Conservation (phyloP, 225 moss, liverwort and hornwort species). For the Straminergon stramineum region DNA sequence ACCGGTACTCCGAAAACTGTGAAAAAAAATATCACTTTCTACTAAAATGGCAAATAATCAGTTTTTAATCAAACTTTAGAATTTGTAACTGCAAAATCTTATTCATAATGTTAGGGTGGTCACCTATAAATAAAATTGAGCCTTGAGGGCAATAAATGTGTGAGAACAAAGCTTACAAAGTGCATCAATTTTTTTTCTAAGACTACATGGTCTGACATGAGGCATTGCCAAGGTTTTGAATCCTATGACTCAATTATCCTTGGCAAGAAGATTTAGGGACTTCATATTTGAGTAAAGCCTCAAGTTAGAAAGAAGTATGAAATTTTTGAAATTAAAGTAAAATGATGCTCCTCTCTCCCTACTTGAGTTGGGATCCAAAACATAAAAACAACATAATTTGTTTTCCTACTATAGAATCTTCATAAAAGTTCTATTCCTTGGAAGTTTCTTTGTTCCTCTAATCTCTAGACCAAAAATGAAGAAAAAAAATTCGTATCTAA, state of each 20-base stretch:
- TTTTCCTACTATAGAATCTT: neutral
- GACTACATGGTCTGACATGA: neutral
- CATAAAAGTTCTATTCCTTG: too few species aligned
- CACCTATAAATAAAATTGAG: neutral
- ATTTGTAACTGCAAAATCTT: neutral
- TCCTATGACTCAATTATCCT: neutral
- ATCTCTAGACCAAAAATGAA: rapidly evolving
- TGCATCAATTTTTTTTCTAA: neutral
- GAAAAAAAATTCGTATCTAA: neutral
- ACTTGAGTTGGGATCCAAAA: neutral
- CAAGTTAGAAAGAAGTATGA: too few species aligned
- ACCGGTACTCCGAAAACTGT: neutral
- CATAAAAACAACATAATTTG: neutral
- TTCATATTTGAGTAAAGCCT: neutral
- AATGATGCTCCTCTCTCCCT: too few species aligned
- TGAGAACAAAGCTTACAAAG: neutral
- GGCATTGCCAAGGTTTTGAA: neutral
- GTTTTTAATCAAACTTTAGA: neutral
- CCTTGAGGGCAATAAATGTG: neutral
- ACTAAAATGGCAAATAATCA: neutral
- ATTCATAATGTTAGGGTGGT: neutral
- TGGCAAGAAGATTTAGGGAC: neutral
- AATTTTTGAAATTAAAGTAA: too few species aligned
- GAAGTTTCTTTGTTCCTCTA: neutral
- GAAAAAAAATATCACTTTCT: neutral